A percentile compares a stretch with the other conserved stretches of the same genome.
phyloP scores from a whole-genome alignment of 1,284 basidiomycete species.

The Pascua guehoae region DNA sequence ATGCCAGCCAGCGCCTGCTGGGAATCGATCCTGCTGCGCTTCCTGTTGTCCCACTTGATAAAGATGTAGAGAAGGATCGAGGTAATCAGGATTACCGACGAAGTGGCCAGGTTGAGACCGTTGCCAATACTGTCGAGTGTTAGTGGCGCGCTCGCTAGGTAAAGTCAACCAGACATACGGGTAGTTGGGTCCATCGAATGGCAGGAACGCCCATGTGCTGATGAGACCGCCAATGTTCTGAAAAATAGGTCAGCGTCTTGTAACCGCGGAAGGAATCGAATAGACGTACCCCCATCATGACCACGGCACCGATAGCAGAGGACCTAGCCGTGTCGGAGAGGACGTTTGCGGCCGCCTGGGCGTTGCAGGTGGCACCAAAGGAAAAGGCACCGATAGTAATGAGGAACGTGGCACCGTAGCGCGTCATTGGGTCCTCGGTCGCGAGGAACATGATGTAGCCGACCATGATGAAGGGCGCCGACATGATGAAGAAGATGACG shows the following conservation, averaged over 20 bases:
- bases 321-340: slow-evolving; percentile 15
- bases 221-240: slow-evolving; percentile 17
- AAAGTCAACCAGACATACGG: slow-evolving; percentile 1
- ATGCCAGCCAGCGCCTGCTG: slow-evolving; percentile 1
- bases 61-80: slow-evolving; percentile 4
- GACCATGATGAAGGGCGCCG: slow-evolving; percentile 35
- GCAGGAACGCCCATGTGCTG: slow-evolving; percentile 14
- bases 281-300: slow-evolving; percentile 8
- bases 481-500: slow-evolving; percentile 30
- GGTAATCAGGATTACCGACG: slow-evolving; percentile 6
- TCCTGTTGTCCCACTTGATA: slow-evolving; percentile 10
- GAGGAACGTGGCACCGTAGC: slow-evolving; percentile 19
- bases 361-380: slow-evolving; percentile 13
- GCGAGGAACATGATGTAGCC: slow-evolving; percentile 39
- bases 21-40: slow-evolving; percentile 9
- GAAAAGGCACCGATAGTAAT: slow-evolving; percentile 11
- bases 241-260: too few relatives aligned
- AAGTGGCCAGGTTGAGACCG: slow-evolving; percentile 18
- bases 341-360: slow-evolving; percentile 11
- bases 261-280: too few relatives aligned
- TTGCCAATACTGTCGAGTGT: slow-evolving; percentile 13
- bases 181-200: slow-evolving; percentile 8
- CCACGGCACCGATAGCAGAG: slow-evolving; percentile 4
- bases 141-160: neutral
- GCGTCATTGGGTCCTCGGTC: neutral